Evolutionary conservation across 2,329 filamentous ascomycete species (phyloP), one percentile per base, ranked within the genome.

Genomic region (Tothia fuscella): DNA sequence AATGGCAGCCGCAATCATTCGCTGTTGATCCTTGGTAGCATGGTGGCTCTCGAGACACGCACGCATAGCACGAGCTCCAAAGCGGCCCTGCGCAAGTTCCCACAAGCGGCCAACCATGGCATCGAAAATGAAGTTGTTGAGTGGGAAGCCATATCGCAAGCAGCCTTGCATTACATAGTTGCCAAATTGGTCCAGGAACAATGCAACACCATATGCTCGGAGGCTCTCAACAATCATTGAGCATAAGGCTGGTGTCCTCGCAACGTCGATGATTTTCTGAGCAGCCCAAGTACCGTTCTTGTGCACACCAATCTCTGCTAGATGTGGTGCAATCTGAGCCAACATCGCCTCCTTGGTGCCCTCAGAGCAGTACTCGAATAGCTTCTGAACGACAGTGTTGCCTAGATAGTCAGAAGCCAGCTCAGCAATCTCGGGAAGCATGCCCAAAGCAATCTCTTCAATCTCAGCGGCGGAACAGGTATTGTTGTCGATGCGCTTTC

Each of bases 211-310:
- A 63, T 93, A 95, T 1, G 87, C 80, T 3, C 81, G 81, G 22
- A 96, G 70, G 50, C 85, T 74, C 48, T 93, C 78, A 21, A 91
- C 82, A 55, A 98, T 89, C 64, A 86, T 67, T 35, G 70, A 66
- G 79, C 91, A 89, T 63, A 96, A 88, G 30, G 70, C 67, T 5
- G 82, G 78, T 1, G 82, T 86, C 63, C 91, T 86, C 59, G 87
- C 89, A 5, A 94, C 86, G 54, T 96, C 89, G 51, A 98, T 96
- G 55, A 98, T 96, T 72, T 96, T 98, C 64, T 98, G 91, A 1
- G 91, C 91, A 42, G 91, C 91, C 91, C 91, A 98, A 1, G 91
- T 98, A 48, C 91, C 91, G 55, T 98, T 98, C 74, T 98, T 98
- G 72, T 98, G 91, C 6, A 95, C 80, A 53, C 91, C 91, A 62